Conservation (phyloP, 805 yeast species). For the Isabelozyma pseudorhagii region DNA sequence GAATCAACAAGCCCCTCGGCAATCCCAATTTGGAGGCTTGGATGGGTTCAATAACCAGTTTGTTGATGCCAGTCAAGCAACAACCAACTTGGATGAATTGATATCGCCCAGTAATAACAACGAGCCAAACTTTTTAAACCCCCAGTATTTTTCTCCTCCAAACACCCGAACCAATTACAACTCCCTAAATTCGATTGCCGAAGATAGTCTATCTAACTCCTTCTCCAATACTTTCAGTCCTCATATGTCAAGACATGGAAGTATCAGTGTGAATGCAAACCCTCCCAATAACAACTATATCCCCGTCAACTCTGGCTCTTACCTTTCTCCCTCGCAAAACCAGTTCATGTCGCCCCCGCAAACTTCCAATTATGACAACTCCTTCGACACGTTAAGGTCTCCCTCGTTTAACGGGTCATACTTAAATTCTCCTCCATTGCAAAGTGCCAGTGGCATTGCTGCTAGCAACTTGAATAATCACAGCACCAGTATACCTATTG, state of each 20-base stretch:
- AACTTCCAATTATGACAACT: slow-evolving; percentile 21
- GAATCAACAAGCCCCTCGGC: slow-evolving; percentile 2
- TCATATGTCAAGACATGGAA: slow-evolving; percentile 23
- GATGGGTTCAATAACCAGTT: slow-evolving; percentile 4
- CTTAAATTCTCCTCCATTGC: slow-evolving; percentile 37
- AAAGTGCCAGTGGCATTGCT: slow-evolving; percentile 8
- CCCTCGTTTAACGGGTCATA: slow-evolving; percentile 27
- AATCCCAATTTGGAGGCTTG: slow-evolving; percentile 7
- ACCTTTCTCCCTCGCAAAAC: slow-evolving; percentile 32
- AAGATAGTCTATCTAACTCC: slow-evolving; percentile 15
- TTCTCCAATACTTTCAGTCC: slow-evolving; percentile 25
- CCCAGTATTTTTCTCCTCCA: slow-evolving; percentile 42
- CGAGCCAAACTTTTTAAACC: slow-evolving; percentile 20
- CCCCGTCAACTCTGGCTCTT: slow-evolving; percentile 24
- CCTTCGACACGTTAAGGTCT: slow-evolving; percentile 33
- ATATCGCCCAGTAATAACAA: slow-evolving; percentile 28
- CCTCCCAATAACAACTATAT: slow-evolving; percentile 12
- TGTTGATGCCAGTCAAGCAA: slow-evolving; percentile 10
- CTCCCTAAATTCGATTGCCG: slow-evolving; percentile 32
- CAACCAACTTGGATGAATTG: slow-evolving; percentile 33
- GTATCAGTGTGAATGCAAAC: slow-evolving; percentile 24
- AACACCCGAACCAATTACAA: slow-evolving; percentile 18
- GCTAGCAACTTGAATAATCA: slow-evolving; percentile 7
- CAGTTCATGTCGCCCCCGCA: slow-evolving; percentile 31
- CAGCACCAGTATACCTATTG: slow-evolving; percentile 16